Base-by-base conservation (phyloP, 768 basidiomycete genomes). In the Macrolepiota dolichaula region DNA sequence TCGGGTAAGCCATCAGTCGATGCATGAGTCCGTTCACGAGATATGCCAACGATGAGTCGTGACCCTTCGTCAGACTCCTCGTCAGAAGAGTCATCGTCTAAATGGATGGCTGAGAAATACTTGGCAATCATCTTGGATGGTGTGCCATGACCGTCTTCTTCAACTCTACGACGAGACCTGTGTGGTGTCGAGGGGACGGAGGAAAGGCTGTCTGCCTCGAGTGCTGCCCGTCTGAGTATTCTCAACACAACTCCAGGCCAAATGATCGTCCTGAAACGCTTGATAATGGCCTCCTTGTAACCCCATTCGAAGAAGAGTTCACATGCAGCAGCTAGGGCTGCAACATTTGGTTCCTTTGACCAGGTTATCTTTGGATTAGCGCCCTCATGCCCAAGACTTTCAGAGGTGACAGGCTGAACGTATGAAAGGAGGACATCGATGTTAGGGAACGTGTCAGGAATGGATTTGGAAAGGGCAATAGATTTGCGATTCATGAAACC, bases 291-390 rank as follows among this genome's bases (percentile, higher is more conserved):
- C 51, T 92, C 89, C 66, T 81, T 87, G 53, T 92, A 87, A 0
- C 94, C 94, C 94, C 94, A 97, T 69, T 96, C 94, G 63, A 96
- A 96, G 70, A 87, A 90, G 51, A 87, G 79, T 72, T 97, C 95
- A 75, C 94, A 96, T 2, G 87, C 78, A 10, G 76, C 82, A 0
- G 95, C 94, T 15, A 96, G 81, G 57, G 82, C 84, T 15, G 81
- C 82, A 0, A 92, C 74, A 65, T 89, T 85, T 0, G 89, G 88
- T 62, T 93, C 90, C 59, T 75, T 79, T 1, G 77, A 70, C 76
- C 81, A 82, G 0, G 75, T 80, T 27, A 79, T 70, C 61, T 66
- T 71, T 54, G 74, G 64, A 37, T 77, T 73, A 37, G 74, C 71
- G 22, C 68, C 69, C 1, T 74, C 68, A 55, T 77, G 72, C 12